phyloP scores from a whole-genome alignment of 2,329 filamentous ascomycete genomes.

The Alternaria viburni region DNA sequence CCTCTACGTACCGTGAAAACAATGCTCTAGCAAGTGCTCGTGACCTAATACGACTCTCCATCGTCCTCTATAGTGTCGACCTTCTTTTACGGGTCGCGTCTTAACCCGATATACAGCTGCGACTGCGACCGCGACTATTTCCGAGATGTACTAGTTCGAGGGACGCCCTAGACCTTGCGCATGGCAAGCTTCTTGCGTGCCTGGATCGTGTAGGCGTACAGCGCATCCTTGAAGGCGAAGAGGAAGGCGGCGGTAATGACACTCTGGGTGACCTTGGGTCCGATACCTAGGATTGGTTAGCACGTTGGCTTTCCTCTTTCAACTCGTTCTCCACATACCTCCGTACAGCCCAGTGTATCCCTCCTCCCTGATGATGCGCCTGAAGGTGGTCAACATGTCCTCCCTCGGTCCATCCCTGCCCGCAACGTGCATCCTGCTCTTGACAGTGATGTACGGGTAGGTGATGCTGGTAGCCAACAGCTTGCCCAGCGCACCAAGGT shows the following conservation, averaged over 20 bases:
- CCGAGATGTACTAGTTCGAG: background rate
- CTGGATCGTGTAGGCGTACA: constrained; percentile 82
- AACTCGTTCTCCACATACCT: constrained; percentile 61
- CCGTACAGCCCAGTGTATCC: constrained; percentile 93
- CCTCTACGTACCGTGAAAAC: background rate
- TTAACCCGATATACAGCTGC: background rate
- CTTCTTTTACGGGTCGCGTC: background rate
- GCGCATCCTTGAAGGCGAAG: constrained; percentile 96
- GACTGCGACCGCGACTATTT: background rate
- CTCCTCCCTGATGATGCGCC: constrained; percentile 82
- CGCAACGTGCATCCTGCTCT: constrained; percentile 96
- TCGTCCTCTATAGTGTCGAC: background rate
- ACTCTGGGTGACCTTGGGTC: constrained; percentile 94
- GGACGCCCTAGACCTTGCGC: background rate
- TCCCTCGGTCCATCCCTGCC: constrained; percentile 77
- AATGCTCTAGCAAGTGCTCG: background rate
- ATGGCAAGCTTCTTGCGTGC: constrained; percentile 59
- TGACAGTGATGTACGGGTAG: constrained; percentile 98
- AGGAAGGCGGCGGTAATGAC: constrained; percentile 95
- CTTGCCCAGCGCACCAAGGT: constrained; percentile 92
- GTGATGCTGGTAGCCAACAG: constrained; percentile 91
- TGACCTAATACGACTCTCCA: background rate
- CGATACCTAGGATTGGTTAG: constrained; percentile 70
- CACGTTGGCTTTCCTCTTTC: background rate
- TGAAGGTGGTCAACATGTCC: constrained; percentile 78